Evolutionary conservation across 495 filamentous ascomycete species (phyloP), one percentile per base, ranked within the genome.

Genomic region (Clavariopsis aquatica): DNA sequence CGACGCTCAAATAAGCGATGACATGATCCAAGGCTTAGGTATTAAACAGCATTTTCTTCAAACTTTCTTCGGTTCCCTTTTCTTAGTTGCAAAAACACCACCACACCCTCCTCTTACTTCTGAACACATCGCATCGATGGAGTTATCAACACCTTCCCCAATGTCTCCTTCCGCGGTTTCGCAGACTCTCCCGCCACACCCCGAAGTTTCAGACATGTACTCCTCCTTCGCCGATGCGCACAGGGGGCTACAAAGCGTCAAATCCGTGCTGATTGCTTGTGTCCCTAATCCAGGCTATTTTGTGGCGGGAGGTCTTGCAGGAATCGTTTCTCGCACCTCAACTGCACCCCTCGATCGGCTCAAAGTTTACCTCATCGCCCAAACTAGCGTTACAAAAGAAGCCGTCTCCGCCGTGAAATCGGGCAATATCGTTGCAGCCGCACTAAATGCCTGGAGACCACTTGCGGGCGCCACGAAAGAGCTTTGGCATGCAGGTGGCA

Each of bases 331-430:
- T 61, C 85, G 94, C 64, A 96, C 94, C 74, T 86, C 90, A 59
- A 98, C 94, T 45, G 94, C 94, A 20, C 94, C 94, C 52, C 85
- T 98, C 75, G 94, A 98, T 77, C 92, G 94, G 69, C 83, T 98
- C 54, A 97, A 97, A 75, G 93, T 98, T 60, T 98, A 95, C 75
- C 86, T 98, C 46, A 96, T 98, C 71, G 93, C 95, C 22, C 92
- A 96, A 77, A 93, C 90, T 41, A 84, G 84, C 38, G 77, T 81
- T 41, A 79, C 81, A 59, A 59, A 83, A 68, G 80, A 84, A 69
- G 85, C 84, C 52, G 72, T 88, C 55, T 76, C 82, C 52, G 88
- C 89, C 27, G 88, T 82, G 1, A 91, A 92, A 71, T 81, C 86
- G 26, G 91, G 90, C 41, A 84, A 87, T 53, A 82, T 89, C 4